Conservation (phyloP, 2,329 filamentous ascomycete species). For the Trichophyton rubrum region DNA sequence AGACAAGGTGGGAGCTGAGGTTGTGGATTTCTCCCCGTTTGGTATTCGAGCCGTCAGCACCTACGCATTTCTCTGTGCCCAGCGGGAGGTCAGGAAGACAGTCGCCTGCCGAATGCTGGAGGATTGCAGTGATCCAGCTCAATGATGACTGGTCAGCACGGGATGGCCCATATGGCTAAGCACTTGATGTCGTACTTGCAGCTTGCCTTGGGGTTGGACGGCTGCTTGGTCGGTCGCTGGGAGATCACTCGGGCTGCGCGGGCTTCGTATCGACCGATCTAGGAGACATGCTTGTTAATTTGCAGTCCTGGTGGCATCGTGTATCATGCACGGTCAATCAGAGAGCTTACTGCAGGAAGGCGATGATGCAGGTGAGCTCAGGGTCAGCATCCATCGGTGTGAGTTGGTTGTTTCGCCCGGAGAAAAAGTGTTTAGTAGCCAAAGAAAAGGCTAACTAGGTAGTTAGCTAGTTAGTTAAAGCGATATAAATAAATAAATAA, state of each 20-base stretch:
- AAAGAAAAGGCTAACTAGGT: background rate
- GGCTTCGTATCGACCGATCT: background rate
- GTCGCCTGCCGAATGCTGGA: background rate
- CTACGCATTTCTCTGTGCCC: background rate
- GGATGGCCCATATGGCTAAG: constrained; percentile 1
- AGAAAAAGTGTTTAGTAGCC: background rate
- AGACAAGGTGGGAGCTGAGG: background rate
- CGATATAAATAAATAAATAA: no score
- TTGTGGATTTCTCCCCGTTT: background rate
- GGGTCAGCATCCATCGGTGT: background rate
- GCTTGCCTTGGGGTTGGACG: background rate
- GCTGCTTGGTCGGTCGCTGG: background rate
- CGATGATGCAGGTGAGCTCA: background rate
- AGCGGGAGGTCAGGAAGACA: background rate
- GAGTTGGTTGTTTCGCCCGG: background rate
- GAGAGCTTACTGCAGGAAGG: background rate
- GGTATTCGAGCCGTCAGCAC: background rate
- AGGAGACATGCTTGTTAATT: background rate
- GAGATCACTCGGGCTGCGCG: background rate
- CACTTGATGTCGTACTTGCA: constrained; percentile 3
- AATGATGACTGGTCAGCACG: constrained; percentile 1
- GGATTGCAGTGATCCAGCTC: background rate
- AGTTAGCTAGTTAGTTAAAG: background rate
- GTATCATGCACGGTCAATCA: background rate
- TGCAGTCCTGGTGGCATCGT: background rate